Base-by-base conservation (phyloP, 2,329 filamentous ascomycete genomes). In the Ceratocystiopsis sp. region DNA sequence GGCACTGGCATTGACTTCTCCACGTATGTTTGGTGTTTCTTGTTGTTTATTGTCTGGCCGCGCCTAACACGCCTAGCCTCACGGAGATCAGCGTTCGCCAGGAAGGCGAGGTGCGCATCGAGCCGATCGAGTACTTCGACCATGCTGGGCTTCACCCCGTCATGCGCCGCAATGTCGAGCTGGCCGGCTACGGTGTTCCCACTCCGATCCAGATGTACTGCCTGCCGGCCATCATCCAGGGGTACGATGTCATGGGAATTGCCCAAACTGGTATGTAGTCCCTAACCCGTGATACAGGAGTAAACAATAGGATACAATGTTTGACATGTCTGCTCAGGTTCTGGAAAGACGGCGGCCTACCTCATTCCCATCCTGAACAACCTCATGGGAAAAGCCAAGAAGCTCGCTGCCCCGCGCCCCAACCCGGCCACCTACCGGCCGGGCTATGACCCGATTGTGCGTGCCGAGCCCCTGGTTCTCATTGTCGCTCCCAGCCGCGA, bases 371-470 rank as follows among this genome's bases (percentile, higher is more conserved):
- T 93, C 46, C 55, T 96, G 42, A 93, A 86, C 47, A 81, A 83
- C 58, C 64, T 98, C 18, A 95, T 96, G 85, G 91, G 91, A 21
- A 96, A 96, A 63, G 85, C 83, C 7, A 91, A 86, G 63, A 87
- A 86, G 61, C 65, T 95, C 8, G 79, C 80, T 1, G 87, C 84
- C 6, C 70, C 76, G 38, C 81, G 87, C 5, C 85, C 87, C 0
- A 77, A 80, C 48, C 67, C 73, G 0, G 58, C 60, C 1, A 67
- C 62, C 0, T 80, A 76, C 53, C 62, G 72, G 12, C 60, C 69
- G 3, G 62, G 62, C 1, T 29, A 61, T 2, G 61, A 66, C 15
- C 54, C 52, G 17, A 59, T 61, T 2, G 73, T 83, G 35, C 73
- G 75, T 37, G 89, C 86, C 9, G 87, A 96, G 65, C 91, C 91